Evolutionary conservation across 1,139 yeast species (phyloP).

Genomic region (Magnusiomyces clavatus): DNA sequence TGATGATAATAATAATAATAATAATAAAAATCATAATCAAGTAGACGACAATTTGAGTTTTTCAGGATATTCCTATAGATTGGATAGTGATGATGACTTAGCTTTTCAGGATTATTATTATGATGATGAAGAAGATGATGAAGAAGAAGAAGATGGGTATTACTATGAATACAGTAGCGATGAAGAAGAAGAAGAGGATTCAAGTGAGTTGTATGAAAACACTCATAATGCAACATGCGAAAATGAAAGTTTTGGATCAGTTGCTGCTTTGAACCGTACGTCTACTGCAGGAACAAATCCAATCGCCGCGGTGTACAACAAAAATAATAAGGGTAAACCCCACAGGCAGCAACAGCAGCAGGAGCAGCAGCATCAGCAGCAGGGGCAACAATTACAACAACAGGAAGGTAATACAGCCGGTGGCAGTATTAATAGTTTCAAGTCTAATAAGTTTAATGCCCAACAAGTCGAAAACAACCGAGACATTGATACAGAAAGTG

Average conservation of each 20-base stretch:
- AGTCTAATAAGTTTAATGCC: not conserved
- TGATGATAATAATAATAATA: not conserved
- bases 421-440: not conserved
- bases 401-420: not conserved
- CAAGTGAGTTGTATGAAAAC: no score
- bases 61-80: not conserved
- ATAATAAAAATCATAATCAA: no score
- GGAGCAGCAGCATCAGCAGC: not conserved
- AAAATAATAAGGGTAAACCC: not conserved
- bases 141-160: not conserved
- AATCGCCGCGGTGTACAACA: no score
- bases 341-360: conserved; percentile 1
- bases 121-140: not conserved
- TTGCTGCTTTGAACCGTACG: no score
- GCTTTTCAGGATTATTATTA: not conserved
- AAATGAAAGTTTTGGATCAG: no score
- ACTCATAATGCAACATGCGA: no score
- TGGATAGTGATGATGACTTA: conserved; percentile 1
- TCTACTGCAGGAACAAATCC: no score
- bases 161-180: not conserved
- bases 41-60: not conserved
- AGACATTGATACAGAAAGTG: no score
- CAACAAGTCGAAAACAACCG: no score
- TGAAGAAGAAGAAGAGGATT: not conserved
- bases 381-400: not conserved